A percentile compares a stretch with the other conserved stretches of the same genome.
Conservation (phyloP, 164 flowering plant species). For the Akebia trifoliata region DNA sequence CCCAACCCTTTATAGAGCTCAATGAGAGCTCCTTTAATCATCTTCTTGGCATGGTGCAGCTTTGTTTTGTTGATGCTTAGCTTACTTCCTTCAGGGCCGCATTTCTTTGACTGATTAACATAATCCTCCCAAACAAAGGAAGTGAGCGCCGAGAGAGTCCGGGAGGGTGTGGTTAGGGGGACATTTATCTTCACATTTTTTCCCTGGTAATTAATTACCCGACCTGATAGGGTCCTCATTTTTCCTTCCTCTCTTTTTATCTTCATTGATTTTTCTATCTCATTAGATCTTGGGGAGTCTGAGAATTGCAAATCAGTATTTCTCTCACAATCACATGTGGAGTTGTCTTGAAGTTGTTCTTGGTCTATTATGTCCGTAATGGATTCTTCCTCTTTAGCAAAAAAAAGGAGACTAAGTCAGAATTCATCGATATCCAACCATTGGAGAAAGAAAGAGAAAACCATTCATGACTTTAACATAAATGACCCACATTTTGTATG, state of each 20-base stretch:
- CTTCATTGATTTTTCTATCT: slow-evolving; percentile 37
- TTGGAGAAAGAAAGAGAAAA: background rate
- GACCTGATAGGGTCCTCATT: slow-evolving; percentile 42
- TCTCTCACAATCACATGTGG: slow-evolving; percentile 34
- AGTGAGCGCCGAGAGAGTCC: slow-evolving; percentile 72
- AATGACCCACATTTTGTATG: too few species aligned
- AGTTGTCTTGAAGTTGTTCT: slow-evolving; percentile 42
- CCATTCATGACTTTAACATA: too few species aligned
- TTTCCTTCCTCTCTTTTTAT: slow-evolving; percentile 46
- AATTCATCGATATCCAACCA: slow-evolving; percentile 2
- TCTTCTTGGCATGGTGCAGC: slow-evolving; percentile 87
- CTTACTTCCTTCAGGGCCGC: slow-evolving; percentile 47
- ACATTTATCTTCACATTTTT: slow-evolving; percentile 67
- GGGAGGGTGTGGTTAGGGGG: slow-evolving; percentile 79
- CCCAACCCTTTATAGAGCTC: slow-evolving; percentile 88
- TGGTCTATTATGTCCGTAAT: slow-evolving; percentile 40
- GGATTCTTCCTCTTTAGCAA: slow-evolving; percentile 57
- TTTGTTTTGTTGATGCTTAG: slow-evolving; percentile 66
- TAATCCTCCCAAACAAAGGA: slow-evolving; percentile 76
- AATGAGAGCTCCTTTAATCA: slow-evolving; percentile 77
- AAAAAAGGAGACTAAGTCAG: background rate
- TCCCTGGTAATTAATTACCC: slow-evolving; percentile 59
- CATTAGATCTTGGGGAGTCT: slow-evolving; percentile 44
- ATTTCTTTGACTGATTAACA: slow-evolving; percentile 62
- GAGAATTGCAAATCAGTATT: slow-evolving; percentile 27